Evolutionary conservation across 805 yeast genomes (phyloP), one percentile per base, ranked within the genome.

Genomic region (Wickerhamia fluorescens): DNA sequence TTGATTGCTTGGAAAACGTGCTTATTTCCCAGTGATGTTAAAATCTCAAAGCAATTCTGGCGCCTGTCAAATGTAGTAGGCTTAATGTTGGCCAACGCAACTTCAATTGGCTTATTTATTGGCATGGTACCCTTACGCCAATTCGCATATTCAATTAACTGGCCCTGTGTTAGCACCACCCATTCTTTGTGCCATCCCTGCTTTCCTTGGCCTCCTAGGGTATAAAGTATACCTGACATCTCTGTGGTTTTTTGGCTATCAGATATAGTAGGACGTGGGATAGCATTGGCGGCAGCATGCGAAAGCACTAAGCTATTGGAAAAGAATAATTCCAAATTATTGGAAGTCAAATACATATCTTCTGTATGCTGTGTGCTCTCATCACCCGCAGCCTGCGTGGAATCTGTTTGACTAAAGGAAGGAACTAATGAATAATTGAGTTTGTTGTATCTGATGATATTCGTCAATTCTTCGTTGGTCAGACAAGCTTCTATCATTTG

Each of bases 171-270:
- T 28, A 85, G 59, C 0, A 77, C 83, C 1, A 86, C 82, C 88
- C 94, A 83, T 49, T 80, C 87, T 44, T 84, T 85, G 51, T 85
- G 94, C 96, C 95, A 87, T 3, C 81, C 79, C 14, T 62, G 71
- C 35, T 71, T 71, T 0, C 76, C 75, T 33, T 71, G 74, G 0
- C 79, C 80, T 1, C 78, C 77, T 20, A 71, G 56, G 2, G 73
- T 64, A 43, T 70, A 75, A n/a, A 76, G 47, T 8, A 75, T 63
- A 1, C 81, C 83, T 5, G 60, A 45, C 31, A 54, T 50, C 24
- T 56, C 59, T 5, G 58, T 45, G 21, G 47, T 47, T 23, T 49
- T 53, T 25, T 17, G 29, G 16, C 28, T 13, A 17, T 21, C 23
- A n/a, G n/a, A n/a, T n/a, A n/a, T n/a, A n/a, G n/a, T n/a, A n/a